Evolutionary conservation across 495 filamentous ascomycete genomes (phyloP).

Genomic region (Daldinia loculata): DNA sequence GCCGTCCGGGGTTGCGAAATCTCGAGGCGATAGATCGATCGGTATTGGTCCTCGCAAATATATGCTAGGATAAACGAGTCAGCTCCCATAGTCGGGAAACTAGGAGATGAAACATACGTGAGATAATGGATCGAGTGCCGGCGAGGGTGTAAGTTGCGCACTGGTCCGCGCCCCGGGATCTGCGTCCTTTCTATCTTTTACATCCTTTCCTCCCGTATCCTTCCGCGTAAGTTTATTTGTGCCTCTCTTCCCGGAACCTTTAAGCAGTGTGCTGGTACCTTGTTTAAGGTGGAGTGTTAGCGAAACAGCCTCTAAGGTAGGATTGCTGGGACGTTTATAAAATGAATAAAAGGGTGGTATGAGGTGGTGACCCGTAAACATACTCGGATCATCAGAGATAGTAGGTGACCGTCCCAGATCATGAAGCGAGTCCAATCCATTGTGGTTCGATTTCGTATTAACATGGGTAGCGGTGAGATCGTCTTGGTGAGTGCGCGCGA

Average conservation of each 20-base stretch:
- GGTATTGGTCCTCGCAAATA: conserved; percentile 83
- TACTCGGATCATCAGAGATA: conserved; percentile 39
- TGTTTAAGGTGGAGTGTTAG: conserved; percentile 15
- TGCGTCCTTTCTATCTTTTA: conserved; percentile 39
- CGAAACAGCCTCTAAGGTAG: conserved; percentile 10
- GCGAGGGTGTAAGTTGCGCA: conserved; percentile 32
- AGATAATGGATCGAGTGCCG: conserved; percentile 57
- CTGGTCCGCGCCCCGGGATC: conserved; percentile 26
- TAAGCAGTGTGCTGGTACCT: conserved; percentile 38
- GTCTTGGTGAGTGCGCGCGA: conserved; percentile 38
- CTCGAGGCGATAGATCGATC: conserved; percentile 73
- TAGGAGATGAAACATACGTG: conserved; percentile 49
- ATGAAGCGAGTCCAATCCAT: conserved; percentile 23
- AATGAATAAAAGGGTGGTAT: background rate
- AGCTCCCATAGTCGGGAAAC: conserved; percentile 6
- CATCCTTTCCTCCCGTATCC: conserved; percentile 38
- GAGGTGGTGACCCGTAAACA: conserved; percentile 1
- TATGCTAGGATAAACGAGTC: conserved; percentile 59
- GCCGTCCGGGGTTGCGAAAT: conserved; percentile 63
- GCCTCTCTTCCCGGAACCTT: conserved; percentile 34
- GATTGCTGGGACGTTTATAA: background rate
- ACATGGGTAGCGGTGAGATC: conserved; percentile 15
- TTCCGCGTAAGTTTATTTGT: conserved; percentile 38
- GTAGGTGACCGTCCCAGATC: conserved; percentile 37
- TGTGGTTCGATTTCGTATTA: conserved; percentile 25